Base-by-base conservation (phyloP, 331 rosid genomes). In the Cydonia oblonga region DNA sequence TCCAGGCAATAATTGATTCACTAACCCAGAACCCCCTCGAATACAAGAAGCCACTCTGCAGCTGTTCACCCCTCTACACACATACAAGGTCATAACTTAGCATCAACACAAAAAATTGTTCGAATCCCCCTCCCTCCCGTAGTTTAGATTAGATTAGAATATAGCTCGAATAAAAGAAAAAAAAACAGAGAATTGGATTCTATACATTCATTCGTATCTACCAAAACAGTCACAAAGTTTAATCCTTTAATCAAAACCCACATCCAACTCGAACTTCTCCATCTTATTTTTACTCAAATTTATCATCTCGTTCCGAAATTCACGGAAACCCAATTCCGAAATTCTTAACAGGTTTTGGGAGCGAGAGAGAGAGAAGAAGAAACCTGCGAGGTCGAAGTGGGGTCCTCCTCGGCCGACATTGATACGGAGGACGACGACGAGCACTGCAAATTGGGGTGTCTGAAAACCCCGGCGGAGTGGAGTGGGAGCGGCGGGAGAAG, bases 1-100 rank as follows among this genome's bases (percentile, higher is more conserved):
- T 84, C 98, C 98, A 93, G 30, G 97, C 97, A 72, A 93, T 86
- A 54, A 85, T 77, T 35, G 81, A 86, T 71, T 86, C 81, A 63
- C 74, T 80, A 13, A 91, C 89, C 97, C 98, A 93, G 78, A 78
- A 84, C 54, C 96, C 97, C 85, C 89, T 86, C 69, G 97, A 89
- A 66, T 81, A 84, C 79, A 81, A 28, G 78, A 89, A 80, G 72
- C 78, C 73, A 70, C 81, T 81, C 64, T 85, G 83, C 83, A 90
- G 78, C 89, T 23, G 19, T 3, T 42, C 49, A 42, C 49, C 49
- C 18, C 18, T 12, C 49, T 42, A 13, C 49, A 42, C 49, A 42
- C 16, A 42, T 42, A 42, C 49, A 42, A 42, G 49, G 49, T 35
- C 64, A 22, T 13, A 69, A 52, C 49, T 62, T 29, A 29, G 42